Conservation (phyloP, 306 rosid species). For the Pyrus pyrifolia region DNA sequence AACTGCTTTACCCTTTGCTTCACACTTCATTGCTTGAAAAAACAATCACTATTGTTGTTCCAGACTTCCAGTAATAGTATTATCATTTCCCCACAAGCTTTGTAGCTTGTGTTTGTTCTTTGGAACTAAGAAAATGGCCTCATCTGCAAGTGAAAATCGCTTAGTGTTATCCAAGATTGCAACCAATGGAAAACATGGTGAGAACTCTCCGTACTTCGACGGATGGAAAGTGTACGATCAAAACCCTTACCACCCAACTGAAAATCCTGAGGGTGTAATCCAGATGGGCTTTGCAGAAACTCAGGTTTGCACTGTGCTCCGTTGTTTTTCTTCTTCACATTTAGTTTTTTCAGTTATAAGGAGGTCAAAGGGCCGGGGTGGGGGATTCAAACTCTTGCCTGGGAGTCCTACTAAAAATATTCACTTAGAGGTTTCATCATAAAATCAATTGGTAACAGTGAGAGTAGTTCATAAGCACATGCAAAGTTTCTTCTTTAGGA, state of each 20-base stretch:
- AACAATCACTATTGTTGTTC: background rate
- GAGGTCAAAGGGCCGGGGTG: too few relatives aligned
- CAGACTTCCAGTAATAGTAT: background rate
- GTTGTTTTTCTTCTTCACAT: background rate
- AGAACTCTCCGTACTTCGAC: conserved; percentile 70
- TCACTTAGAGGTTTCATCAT: too few relatives aligned
- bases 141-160: conserved; percentile 8
- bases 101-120: background rate
- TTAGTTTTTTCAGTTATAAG: too few relatives aligned
- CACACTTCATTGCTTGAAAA: background rate
- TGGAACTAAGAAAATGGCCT: conserved; percentile 6
- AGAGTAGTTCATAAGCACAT: too few relatives aligned
- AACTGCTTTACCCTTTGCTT: background rate
- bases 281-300: conserved; percentile 97
- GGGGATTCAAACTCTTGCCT: background rate
- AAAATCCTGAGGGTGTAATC: conserved; percentile 67
- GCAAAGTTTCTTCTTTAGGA: too few relatives aligned
- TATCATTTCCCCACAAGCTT: background rate
- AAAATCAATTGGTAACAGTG: too few relatives aligned
- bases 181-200: conserved; percentile 64
- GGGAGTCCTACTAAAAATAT: too few relatives aligned
- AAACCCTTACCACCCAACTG: conserved; percentile 54
- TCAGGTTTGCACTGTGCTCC: conserved; percentile 34
- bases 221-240: conserved; percentile 81
- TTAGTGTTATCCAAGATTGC: conserved; percentile 61